Percentiles rank a stretch among this genome's conserved stretches.
These are phyloP conservation scores for Diaporthe citri DNA, from an alignment of 2,329 filamentous ascomycete species.

Conservation along the genomic window DNA sequence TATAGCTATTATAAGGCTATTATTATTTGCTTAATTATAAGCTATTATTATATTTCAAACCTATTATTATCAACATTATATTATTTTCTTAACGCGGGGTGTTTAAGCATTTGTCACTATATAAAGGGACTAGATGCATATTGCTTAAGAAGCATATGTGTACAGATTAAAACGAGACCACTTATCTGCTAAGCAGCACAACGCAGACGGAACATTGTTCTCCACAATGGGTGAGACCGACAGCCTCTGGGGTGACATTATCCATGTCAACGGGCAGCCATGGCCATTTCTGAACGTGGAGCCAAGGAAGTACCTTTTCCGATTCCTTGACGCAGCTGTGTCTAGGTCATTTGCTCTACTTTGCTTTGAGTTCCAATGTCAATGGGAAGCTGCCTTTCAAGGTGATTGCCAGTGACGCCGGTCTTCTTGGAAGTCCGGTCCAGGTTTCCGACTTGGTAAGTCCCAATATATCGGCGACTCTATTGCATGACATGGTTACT, in stretches of 20 bases:
- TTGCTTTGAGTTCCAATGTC: conserved; percentile 51
- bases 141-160: too few species aligned
- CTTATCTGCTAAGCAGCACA: conserved; percentile 65
- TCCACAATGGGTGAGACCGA: conserved; percentile 58
- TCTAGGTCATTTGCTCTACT: conserved; percentile 63
- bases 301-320: conserved; percentile 70
- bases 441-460: conserved; percentile 51
- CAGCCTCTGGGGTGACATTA: conserved; percentile 68
- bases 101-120: too few species aligned
- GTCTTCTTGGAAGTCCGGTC: conserved; percentile 62
- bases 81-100: too few species aligned
- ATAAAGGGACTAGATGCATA: too few species aligned
- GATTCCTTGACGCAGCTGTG: conserved; percentile 64
- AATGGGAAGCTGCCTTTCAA: conserved; percentile 57
- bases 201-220: conserved; percentile 61
- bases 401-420: conserved; percentile 67
- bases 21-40: too few species aligned
- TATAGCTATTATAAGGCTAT: too few species aligned
- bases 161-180: too few species aligned
- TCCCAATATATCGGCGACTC: background rate
- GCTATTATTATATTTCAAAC: too few species aligned
- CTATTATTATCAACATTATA: too few species aligned
- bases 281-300: conserved; percentile 72
- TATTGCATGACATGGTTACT: background rate
- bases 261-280: conserved; percentile 70